Percentiles rank a stretch among this genome's conserved stretches.
phyloP scores from a whole-genome alignment of 768 basidiomycete genomes.

The Termitomyces sp. region DNA sequence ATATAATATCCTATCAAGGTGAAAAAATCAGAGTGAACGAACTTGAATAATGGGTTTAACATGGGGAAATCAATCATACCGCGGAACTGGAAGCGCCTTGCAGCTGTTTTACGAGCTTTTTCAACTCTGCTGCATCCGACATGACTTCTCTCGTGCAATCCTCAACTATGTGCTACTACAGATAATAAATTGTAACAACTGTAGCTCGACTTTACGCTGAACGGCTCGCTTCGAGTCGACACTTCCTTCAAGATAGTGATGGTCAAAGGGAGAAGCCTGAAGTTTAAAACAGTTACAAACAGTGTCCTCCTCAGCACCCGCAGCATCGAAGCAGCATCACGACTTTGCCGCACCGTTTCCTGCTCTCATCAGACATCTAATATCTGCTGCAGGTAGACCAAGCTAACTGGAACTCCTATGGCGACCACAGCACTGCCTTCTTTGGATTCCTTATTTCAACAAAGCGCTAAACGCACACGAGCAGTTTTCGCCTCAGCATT shows the following conservation, averaged over 20 bases:
- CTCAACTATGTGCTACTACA: conserved; percentile 31
- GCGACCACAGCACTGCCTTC: conserved; percentile 53
- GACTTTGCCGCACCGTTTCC: not conserved
- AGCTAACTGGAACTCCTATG: conserved; percentile 20
- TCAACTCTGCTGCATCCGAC: conserved; percentile 60
- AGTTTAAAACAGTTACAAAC: conserved; percentile 18
- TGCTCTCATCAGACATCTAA: not conserved
- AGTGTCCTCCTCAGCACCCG: conserved; percentile 7
- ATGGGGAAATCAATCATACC: conserved; percentile 41
- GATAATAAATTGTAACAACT: conserved; percentile 14
- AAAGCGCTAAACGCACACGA: conserved; percentile 65
- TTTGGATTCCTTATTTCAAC: conserved; percentile 57
- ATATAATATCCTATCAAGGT: conserved; percentile 51
- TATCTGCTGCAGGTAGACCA: not conserved
- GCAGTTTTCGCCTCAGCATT: conserved; percentile 63
- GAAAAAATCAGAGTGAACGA: conserved; percentile 23
- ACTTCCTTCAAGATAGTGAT: conserved; percentile 11
- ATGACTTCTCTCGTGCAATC: conserved; percentile 25
- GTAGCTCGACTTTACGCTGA: conserved; percentile 15
- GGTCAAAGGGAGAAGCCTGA: conserved; percentile 13
- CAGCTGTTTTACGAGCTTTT: conserved; percentile 75
- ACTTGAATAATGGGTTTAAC: conserved; percentile 29
- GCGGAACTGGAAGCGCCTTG: conserved; percentile 52
- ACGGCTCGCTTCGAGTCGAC: conserved; percentile 11
- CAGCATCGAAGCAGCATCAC: conserved; percentile 1